These are phyloP conservation scores for Trichoderma gamsii DNA, from an alignment of 495 filamentous ascomycete species.

Conservation along the genomic window DNA sequence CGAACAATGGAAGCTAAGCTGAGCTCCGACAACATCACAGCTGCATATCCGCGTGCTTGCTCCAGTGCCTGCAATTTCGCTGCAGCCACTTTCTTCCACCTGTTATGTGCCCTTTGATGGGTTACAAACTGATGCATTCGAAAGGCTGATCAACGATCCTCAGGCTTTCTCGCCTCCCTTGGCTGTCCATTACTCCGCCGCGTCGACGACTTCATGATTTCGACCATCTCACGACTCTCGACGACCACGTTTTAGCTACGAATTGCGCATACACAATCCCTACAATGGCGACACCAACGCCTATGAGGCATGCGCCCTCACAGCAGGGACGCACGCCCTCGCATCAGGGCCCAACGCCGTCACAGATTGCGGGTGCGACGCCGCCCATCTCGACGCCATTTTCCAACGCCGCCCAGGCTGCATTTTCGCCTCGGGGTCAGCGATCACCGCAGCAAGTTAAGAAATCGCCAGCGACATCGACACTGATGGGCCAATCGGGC, in stretches of 20 bases:
- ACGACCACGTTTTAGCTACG: not conserved
- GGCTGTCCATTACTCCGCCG: no score
- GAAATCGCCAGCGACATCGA: slow-evolving; percentile 44
- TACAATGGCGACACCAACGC: slow-evolving; percentile 47
- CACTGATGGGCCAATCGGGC: slow-evolving; percentile 33
- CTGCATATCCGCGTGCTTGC: not conserved
- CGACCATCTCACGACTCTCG: not conserved
- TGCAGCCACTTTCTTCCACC: not conserved
- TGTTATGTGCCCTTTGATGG: not conserved
- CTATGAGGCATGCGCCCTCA: slow-evolving; percentile 40
- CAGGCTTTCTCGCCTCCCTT: not conserved
- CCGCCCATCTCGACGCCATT: slow-evolving; percentile 53
- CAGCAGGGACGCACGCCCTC: slow-evolving; percentile 43
- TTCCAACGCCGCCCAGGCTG: slow-evolving; percentile 40
- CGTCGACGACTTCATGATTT: not conserved
- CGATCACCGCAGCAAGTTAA: slow-evolving; percentile 50
- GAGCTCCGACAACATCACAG: not conserved
- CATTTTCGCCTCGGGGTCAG: slow-evolving; percentile 45
- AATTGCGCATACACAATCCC: not conserved
- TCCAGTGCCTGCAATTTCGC: not conserved
- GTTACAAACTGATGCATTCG: not conserved
- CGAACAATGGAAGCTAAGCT: not conserved
- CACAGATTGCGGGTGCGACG: slow-evolving; percentile 42
- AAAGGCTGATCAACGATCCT: not conserved
- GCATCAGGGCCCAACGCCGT: slow-evolving; percentile 44